A percentile compares a stretch with the other conserved stretches of the same genome.
Conservation (phyloP, 768 basidiomycete genomes). For the Arthromyces matolae region DNA sequence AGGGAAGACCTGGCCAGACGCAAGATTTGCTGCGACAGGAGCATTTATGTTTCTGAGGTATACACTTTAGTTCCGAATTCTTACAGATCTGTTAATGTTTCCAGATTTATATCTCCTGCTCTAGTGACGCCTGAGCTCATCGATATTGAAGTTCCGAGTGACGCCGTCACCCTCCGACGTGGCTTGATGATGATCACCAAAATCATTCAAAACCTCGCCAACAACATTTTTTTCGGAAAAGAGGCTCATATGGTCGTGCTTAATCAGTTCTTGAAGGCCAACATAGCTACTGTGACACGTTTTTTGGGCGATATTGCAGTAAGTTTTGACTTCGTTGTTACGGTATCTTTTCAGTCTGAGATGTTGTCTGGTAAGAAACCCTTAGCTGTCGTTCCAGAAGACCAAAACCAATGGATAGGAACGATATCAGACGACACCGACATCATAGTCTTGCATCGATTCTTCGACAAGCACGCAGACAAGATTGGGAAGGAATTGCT, state of each 20-base stretch:
- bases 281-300: constrained; percentile 69
- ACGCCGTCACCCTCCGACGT: constrained; percentile 60
- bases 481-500: constrained; percentile 86
- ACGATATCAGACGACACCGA: constrained; percentile 83
- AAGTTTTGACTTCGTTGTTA: constrained; percentile 18
- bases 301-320: constrained; percentile 78
- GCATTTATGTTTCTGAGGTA: constrained; percentile 90
- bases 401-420: constrained; percentile 68
- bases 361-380: constrained; percentile 38
- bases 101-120: constrained; percentile 87
- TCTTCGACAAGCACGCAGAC: constrained; percentile 81
- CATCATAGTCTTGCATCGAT: constrained; percentile 77
- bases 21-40: constrained; percentile 78
- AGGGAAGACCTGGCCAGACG: constrained; percentile 68
- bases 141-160: constrained; percentile 75
- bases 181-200: constrained; percentile 87
- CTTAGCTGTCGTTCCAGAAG: constrained; percentile 41
- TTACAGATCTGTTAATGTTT: constrained; percentile 2
- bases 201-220: constrained; percentile 89
- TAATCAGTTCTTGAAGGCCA: constrained; percentile 69
- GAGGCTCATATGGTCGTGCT: constrained; percentile 81
- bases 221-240: constrained; percentile 91
- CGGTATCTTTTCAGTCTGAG: neutral
- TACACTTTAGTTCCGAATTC: constrained; percentile 6
- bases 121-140: constrained; percentile 83